These are phyloP conservation scores for Marchantia paleacea DNA, from an alignment of 225 moss, liverwort and hornwort species.

Conservation along the genomic window DNA sequence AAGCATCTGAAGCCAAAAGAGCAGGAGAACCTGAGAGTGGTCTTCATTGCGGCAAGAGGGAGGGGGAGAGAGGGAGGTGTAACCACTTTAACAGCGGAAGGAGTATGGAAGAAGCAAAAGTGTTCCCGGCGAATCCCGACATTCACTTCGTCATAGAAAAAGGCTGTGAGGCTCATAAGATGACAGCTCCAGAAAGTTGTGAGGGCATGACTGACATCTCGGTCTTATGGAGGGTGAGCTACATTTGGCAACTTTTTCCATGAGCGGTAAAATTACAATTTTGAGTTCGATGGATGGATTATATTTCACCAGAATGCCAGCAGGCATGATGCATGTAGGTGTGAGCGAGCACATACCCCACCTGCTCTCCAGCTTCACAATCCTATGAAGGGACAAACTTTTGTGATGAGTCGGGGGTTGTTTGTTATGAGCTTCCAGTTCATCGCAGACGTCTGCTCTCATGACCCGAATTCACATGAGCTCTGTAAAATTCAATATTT, in stretches of 20 bases:
- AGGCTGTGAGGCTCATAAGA: not conserved
- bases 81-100: too few species aligned
- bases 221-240: not conserved
- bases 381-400: not conserved
- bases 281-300: not conserved
- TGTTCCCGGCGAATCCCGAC: too few species aligned
- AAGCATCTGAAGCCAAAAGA: too few species aligned
- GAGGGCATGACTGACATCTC: not conserved
- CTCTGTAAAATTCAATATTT: not conserved
- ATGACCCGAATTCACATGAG: not conserved
- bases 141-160: not conserved
- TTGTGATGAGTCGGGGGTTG: not conserved
- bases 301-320: not conserved
- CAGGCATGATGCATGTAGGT: not conserved
- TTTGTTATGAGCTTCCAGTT: not conserved
- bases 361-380: not conserved
- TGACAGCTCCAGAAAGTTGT: too few species aligned
- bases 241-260: not conserved
- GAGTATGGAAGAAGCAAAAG: too few species aligned
- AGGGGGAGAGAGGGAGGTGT: too few species aligned
- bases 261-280: not conserved
- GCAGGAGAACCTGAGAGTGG: too few species aligned
- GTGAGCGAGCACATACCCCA: not conserved
- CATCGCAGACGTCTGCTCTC: not conserved
- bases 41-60: too few species aligned